These are phyloP conservation scores for Geotrichum carabidarum DNA, from an alignment of 1,139 yeast species.

Conservation along the genomic window DNA sequence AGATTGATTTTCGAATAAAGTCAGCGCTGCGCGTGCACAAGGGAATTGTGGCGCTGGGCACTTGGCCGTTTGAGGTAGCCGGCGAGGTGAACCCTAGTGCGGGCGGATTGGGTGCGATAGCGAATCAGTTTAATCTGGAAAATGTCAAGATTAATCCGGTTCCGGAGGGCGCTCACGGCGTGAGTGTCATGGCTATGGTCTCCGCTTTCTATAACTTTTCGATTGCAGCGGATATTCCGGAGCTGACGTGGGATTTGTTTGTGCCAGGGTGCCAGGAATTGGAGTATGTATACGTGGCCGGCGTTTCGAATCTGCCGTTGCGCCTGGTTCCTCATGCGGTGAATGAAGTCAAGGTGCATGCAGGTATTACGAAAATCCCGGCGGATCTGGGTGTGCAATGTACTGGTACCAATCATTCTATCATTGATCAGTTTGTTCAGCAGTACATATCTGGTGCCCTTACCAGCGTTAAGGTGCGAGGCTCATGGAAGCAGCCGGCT, in stretches of 20 bases:
- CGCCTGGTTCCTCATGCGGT: constrained; percentile 21
- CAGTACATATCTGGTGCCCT: constrained; percentile 25
- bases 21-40: constrained; percentile 24
- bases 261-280: constrained; percentile 27
- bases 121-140: constrained; percentile 1
- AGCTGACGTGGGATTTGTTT: constrained; percentile 26
- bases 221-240: constrained; percentile 17
- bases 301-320: constrained; percentile 23
- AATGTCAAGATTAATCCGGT: constrained; percentile 1
- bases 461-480: constrained; percentile 21
- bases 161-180: constrained; percentile 12
- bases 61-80: background rate
- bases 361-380: constrained; percentile 23
- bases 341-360: constrained; percentile 21
- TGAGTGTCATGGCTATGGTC: constrained; percentile 21
- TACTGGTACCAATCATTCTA: constrained; percentile 23
- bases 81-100: constrained; percentile 3
- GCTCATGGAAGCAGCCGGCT: constrained; percentile 20
- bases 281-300: constrained; percentile 21
- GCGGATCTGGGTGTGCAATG: constrained; percentile 23
- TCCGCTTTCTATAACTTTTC: constrained; percentile 22
- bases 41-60: constrained; percentile 23
- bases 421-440: constrained; percentile 26
- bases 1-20: constrained; percentile 23
- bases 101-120: background rate